Percentiles rank a stretch among this genome's conserved stretches.
These are phyloP conservation scores for Wickerhamiella alocasiicola DNA, from an alignment of 805 yeast genomes.

Conservation along the genomic window DNA sequence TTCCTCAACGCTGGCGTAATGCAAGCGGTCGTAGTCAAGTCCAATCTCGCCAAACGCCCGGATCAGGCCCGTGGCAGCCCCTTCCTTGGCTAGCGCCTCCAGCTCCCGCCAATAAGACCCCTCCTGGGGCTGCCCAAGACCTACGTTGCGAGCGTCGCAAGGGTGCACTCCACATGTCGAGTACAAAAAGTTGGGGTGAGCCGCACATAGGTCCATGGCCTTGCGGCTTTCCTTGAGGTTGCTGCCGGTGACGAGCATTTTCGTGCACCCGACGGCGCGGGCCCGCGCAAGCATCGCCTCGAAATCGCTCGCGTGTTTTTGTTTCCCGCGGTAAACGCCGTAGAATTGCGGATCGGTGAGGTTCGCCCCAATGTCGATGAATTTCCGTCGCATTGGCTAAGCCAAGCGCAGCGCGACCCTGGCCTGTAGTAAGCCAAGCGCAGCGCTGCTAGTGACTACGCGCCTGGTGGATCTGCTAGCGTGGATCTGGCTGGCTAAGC, in stretches of 20 bases:
- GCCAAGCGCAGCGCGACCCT: too few relatives aligned
- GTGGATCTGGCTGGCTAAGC: too few relatives aligned
- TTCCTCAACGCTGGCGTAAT: conserved; percentile 53
- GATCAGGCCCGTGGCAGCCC: conserved; percentile 41
- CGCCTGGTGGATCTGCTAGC: too few relatives aligned
- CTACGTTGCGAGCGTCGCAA: conserved; percentile 45
- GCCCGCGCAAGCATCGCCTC: conserved; percentile 57
- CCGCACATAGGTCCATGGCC: conserved; percentile 45
- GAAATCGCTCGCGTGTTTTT: conserved; percentile 57
- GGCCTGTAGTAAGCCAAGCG: too few relatives aligned
- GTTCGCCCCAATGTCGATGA: conserved; percentile 50
- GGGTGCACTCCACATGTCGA: conserved; percentile 94
- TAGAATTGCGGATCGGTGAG: conserved; percentile 80
- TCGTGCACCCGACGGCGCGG: conserved; percentile 45
- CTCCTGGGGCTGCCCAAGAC: conserved; percentile 21
- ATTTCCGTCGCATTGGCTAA: conserved; percentile 14
- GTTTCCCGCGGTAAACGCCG: conserved; percentile 64
- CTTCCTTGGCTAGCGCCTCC: conserved; percentile 36
- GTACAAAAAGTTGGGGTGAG: conserved; percentile 24
- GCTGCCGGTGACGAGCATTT: conserved; percentile 75
- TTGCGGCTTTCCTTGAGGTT: conserved; percentile 50
- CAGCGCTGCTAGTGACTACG: too few relatives aligned
- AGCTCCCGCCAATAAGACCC: conserved; percentile 40
- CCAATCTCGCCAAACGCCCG: conserved; percentile 94
- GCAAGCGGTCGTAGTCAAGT: conserved; percentile 80